phyloP scores from a whole-genome alignment of 148 eudicot species.

The Gaultheria prostrata region DNA sequence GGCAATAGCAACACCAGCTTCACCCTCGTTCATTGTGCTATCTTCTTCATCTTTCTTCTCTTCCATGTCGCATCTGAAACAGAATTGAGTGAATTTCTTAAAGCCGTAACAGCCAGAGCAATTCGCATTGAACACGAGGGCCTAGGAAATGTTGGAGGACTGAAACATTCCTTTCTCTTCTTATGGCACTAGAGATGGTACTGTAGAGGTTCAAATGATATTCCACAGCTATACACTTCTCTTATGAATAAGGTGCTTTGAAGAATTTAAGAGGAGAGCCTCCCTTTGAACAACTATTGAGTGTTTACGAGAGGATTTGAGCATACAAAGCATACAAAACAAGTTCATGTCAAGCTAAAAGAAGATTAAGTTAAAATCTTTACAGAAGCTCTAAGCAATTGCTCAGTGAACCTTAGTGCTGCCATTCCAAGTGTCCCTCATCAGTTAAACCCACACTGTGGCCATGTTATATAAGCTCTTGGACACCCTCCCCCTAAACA shows the following conservation, averaged over 20 bases:
- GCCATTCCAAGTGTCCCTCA: neutral
- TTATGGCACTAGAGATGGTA: neutral
- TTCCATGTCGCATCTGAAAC: slow-evolving; percentile 89
- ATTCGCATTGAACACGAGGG: neutral
- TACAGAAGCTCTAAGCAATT: too few relatives aligned
- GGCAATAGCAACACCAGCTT: slow-evolving; percentile 89
- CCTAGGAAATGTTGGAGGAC: neutral
- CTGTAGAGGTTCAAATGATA: neutral
- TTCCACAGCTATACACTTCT: neutral
- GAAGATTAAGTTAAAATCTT: too few relatives aligned
- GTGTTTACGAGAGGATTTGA: neutral
- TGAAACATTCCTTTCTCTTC: neutral
- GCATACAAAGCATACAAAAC: neutral
- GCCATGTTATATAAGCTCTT: neutral
- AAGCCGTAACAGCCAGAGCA: neutral
- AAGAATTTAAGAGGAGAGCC: neutral
- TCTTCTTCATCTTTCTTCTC: slow-evolving; percentile 99
- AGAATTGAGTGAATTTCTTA: slow-evolving; percentile 7
- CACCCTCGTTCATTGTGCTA: slow-evolving; percentile 95
- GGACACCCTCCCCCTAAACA: neutral
- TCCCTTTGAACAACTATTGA: neutral
- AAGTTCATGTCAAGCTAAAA: neutral
- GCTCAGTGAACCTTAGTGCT: neutral
- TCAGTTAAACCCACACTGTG: neutral
- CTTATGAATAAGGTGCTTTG: neutral